These are phyloP conservation scores for Emergomyces pasteurianus DNA, from an alignment of 2,329 filamentous ascomycete genomes.

Conservation along the genomic window DNA sequence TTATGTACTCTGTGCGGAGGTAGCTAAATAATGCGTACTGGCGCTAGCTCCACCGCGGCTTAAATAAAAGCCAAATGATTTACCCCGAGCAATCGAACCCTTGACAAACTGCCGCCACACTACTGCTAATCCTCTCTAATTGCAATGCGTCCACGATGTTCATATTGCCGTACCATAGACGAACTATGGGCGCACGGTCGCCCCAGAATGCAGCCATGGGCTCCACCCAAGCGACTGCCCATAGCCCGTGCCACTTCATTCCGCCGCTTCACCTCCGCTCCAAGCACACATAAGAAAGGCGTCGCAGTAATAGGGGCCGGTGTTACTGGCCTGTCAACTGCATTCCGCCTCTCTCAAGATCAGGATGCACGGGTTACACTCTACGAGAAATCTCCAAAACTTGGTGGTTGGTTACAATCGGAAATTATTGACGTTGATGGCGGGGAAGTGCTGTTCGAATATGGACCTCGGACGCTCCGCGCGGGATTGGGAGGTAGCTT, in stretches of 20 bases:
- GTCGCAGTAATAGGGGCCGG: slow-evolving; percentile 64
- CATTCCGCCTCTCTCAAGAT: slow-evolving; percentile 61
- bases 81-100: neutral
- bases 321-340: slow-evolving; percentile 67
- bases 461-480: slow-evolving; percentile 67
- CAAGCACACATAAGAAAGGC: neutral
- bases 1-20: too few relatives aligned
- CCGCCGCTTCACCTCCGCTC: neutral
- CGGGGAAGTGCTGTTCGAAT: slow-evolving; percentile 62
- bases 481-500: slow-evolving; percentile 46
- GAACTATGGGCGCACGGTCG: slow-evolving; percentile 3
- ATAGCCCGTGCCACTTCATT: neutral
- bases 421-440: slow-evolving; percentile 50
- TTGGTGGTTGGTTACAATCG: slow-evolving; percentile 79
- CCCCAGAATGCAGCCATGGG: neutral
- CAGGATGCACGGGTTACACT: slow-evolving; percentile 65
- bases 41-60: too few relatives aligned
- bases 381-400: slow-evolving; percentile 57
- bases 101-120: neutral
- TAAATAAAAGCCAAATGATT: too few relatives aligned
- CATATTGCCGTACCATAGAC: neutral
- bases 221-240: neutral
- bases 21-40: too few relatives aligned
- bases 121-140: neutral
- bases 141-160: slow-evolving; percentile 7